Evolutionary conservation across 2,329 filamentous ascomycete species (phyloP).

Genomic region (Exophiala bonariae): DNA sequence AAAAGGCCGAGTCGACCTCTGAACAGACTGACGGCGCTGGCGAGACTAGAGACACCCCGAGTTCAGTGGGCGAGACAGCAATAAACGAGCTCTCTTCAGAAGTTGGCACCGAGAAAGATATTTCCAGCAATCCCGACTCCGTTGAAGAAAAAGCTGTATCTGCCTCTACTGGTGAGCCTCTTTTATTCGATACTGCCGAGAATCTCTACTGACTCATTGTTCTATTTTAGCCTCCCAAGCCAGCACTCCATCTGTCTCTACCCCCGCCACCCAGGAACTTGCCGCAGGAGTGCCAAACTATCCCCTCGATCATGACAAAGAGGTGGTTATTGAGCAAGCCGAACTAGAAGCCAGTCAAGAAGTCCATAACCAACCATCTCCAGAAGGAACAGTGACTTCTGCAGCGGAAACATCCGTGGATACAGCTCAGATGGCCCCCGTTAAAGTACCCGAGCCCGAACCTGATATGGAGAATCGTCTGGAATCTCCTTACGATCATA

Average conservation of each 20-base stretch:
- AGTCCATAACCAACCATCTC: no score
- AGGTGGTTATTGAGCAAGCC: not conserved
- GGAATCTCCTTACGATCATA: no score
- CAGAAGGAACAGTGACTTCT: not conserved
- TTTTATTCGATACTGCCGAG: no score
- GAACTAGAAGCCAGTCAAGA: not conserved
- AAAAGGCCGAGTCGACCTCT: not conserved
- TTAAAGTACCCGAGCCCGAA: no score
- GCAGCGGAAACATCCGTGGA: not conserved
- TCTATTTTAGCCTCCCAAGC: conserved; percentile 4
- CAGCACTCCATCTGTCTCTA: conserved; percentile 1
- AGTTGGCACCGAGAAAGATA: not conserved
- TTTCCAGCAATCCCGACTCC: not conserved
- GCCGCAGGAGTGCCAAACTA: not conserved
- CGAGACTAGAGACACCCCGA: not conserved
- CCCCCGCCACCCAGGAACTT: conserved; percentile 3
- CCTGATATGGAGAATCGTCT: no score
- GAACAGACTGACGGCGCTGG: not conserved
- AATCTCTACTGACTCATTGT: conserved; percentile 4
- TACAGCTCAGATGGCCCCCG: no score
- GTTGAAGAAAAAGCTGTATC: conserved; percentile 2
- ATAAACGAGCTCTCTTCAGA: not conserved
- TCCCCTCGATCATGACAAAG: not conserved
- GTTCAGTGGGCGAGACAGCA: not conserved
- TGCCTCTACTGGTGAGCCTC: conserved; percentile 7